Evolutionary conservation across 345 rosid species (phyloP).

Genomic region (Gossypium turneri): DNA sequence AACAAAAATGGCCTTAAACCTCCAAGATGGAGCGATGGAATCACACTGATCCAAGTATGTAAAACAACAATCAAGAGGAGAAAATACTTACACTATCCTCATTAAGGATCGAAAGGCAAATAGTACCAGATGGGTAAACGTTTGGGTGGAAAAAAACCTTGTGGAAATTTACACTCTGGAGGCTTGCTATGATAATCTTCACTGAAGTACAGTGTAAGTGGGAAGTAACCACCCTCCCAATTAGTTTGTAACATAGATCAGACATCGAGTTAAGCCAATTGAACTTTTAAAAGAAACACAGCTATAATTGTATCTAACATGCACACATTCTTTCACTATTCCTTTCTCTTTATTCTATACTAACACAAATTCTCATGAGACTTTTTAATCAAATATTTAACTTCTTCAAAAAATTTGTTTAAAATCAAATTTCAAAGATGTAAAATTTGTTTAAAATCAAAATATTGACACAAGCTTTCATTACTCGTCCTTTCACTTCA

Average conservation of each 20-base stretch:
- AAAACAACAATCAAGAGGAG: background rate
- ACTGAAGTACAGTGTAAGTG: constrained; percentile 69
- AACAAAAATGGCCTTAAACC: constrained; percentile 9
- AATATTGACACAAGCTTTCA: no score
- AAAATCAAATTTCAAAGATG: no score
- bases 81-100: constrained; percentile 66
- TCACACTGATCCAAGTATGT: background rate
- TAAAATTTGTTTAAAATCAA: background rate
- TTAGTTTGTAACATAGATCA: constrained; percentile 49
- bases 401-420: background rate
- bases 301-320: background rate
- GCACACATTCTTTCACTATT: background rate
- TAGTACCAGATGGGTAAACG: constrained; percentile 90
- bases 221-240: constrained; percentile 87
- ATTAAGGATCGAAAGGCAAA: constrained; percentile 80
- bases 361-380: background rate
- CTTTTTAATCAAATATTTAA: background rate
- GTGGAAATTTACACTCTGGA: constrained; percentile 79
- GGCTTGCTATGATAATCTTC: constrained; percentile 94
- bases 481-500: no score
- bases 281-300: background rate
- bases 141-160: constrained; percentile 80
- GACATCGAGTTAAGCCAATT: background rate
- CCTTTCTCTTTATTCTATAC: background rate
- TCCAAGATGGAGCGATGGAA: background rate